Conservation (phyloP, 2,329 filamentous ascomycete species). For the Trichoderma polysporum region DNA sequence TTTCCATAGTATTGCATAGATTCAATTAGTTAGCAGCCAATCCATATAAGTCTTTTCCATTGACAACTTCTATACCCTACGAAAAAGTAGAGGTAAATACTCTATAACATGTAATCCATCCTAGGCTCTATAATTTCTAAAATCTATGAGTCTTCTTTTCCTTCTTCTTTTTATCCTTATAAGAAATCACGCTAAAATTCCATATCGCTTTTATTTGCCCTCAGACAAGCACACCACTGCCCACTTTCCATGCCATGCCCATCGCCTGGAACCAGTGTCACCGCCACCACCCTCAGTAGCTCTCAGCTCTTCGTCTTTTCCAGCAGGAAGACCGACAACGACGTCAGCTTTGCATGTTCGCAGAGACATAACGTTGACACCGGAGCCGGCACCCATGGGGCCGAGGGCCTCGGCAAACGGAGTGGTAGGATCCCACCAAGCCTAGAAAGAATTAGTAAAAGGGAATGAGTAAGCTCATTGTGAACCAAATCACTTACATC, state of each 20-base stretch:
- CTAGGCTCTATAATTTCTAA: slow-evolving; percentile 1
- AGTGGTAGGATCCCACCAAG: slow-evolving; percentile 78
- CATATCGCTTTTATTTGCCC: slow-evolving; percentile 32
- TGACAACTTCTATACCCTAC: background rate
- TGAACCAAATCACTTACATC: slow-evolving; percentile 61
- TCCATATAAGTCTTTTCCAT: background rate
- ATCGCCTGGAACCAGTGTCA: slow-evolving; percentile 70
- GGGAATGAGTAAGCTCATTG: background rate
- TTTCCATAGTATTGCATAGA: background rate
- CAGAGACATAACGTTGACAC: slow-evolving; percentile 80
- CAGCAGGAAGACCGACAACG: slow-evolving; percentile 80
- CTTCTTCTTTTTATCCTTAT: background rate
- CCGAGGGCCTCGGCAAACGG: slow-evolving; percentile 83
- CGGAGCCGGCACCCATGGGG: slow-evolving; percentile 76
- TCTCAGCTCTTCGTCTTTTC: slow-evolving; percentile 78
- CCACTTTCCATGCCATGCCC: slow-evolving; percentile 97
- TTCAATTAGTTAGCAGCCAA: background rate
- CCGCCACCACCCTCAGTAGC: slow-evolving; percentile 68
- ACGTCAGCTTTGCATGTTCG: slow-evolving; percentile 97
- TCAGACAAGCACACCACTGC: slow-evolving; percentile 69
- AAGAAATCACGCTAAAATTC: background rate
- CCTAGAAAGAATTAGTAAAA: slow-evolving; percentile 26
- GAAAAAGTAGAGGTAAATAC: background rate
- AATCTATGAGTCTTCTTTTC: slow-evolving; percentile 10
- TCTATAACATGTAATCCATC: background rate